phyloP scores from a whole-genome alignment of 176 grass and related monocot genomes.

The Juncus inflexus region DNA sequence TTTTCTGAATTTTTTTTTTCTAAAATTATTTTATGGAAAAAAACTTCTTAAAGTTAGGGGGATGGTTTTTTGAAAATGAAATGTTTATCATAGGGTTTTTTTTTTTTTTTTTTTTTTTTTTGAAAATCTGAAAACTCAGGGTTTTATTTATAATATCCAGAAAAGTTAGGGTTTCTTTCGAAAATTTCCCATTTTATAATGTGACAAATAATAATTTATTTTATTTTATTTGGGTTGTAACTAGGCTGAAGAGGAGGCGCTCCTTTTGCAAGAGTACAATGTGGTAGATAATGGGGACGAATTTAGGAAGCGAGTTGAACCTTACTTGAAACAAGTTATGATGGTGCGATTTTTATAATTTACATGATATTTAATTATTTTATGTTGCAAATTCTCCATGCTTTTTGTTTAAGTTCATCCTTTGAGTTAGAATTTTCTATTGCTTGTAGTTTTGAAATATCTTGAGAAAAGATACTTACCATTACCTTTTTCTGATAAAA shows the following conservation, averaged over 20 bases:
- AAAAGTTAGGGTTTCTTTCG: too few relatives aligned
- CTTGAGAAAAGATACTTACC: too few relatives aligned
- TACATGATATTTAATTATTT: background rate
- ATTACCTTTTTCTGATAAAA: too few relatives aligned
- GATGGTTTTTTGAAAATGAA: too few relatives aligned
- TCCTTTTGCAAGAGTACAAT: constrained; percentile 60
- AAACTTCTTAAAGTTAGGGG: too few relatives aligned
- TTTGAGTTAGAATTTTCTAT: too few relatives aligned
- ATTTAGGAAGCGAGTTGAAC: constrained; percentile 53
- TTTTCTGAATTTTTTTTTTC: too few relatives aligned
- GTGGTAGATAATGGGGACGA: constrained; percentile 39
- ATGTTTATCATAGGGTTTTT: too few relatives aligned
- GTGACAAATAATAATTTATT: constrained; percentile 4
- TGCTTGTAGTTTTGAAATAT: too few relatives aligned
- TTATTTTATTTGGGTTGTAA: constrained; percentile 27
- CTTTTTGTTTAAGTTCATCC: background rate
- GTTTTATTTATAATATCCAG: too few relatives aligned
- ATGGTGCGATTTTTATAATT: constrained; percentile 50
- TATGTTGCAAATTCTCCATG: background rate
- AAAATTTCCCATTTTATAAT: background rate
- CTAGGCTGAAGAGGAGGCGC: constrained; percentile 87
- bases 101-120: too few relatives aligned
- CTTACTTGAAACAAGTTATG: constrained; percentile 64
- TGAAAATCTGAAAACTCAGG: too few relatives aligned
- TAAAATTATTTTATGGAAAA: background rate